phyloP scores from a whole-genome alignment of 176 grass and related monocot species.

The Puccinellia tenuiflora region DNA sequence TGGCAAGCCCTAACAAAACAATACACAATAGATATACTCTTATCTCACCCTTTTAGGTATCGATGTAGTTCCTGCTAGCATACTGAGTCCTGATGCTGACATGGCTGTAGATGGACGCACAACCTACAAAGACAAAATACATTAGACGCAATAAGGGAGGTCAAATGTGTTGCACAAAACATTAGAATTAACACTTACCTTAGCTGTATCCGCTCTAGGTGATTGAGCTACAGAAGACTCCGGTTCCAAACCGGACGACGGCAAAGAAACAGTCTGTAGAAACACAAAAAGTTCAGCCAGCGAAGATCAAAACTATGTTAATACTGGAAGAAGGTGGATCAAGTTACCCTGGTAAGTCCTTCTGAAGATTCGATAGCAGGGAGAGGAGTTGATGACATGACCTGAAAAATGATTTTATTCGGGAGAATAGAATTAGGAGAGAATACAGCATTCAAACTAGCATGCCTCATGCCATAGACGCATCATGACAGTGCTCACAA shows the following conservation, averaged over 20 bases:
- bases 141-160: conserved; percentile 7
- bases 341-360: conserved; percentile 34
- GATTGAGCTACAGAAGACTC: conserved; percentile 26
- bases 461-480: conserved; percentile 1
- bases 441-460: neutral
- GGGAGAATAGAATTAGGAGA: neutral
- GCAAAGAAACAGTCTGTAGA: conserved; percentile 39
- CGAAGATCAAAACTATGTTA: neutral
- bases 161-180: neutral
- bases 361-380: conserved; percentile 48
- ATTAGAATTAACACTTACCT: conserved; percentile 26
- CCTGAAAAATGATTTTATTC: conserved; percentile 28
- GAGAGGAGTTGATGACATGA: conserved; percentile 31
- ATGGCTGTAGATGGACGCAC: conserved; percentile 42
- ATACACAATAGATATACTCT: neutral
- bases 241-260: conserved; percentile 15
- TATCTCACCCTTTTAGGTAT: conserved; percentile 45
- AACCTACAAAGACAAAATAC: conserved; percentile 38
- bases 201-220: conserved; percentile 29
- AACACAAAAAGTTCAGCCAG: conserved; percentile 3
- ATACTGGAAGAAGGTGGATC: neutral
- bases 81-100: conserved; percentile 51
- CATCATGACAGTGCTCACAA: neutral
- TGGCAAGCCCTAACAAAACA: neutral
- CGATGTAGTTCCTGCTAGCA: conserved; percentile 42